These are phyloP conservation scores for Aspergillus ostianus DNA, from an alignment of 495 filamentous ascomycete species.

Conservation along the genomic window DNA sequence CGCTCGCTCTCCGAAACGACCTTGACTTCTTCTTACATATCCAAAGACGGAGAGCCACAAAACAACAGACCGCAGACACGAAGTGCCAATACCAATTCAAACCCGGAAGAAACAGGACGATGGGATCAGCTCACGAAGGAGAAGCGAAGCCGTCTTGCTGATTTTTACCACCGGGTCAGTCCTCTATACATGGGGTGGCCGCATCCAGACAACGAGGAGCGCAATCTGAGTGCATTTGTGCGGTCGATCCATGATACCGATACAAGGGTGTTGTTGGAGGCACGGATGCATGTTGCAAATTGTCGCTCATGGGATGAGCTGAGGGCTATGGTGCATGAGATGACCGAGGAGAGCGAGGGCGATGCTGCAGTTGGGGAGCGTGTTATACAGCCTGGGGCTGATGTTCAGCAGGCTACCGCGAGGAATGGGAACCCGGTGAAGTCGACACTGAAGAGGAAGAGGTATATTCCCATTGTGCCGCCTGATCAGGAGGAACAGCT, in stretches of 20 bases:
- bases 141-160: not conserved
- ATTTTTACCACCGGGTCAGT: not conserved
- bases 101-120: not conserved
- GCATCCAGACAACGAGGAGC: no score
- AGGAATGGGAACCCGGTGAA: not conserved
- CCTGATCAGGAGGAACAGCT: conserved; percentile 22
- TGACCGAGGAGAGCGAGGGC: not conserved
- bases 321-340: not conserved
- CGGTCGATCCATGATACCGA: not conserved
- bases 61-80: not conserved
- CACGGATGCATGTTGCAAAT: not conserved
- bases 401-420: not conserved
- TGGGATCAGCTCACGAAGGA: not conserved
- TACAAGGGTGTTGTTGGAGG: not conserved
- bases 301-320: not conserved
- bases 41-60: not conserved
- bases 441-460: conserved; percentile 6
- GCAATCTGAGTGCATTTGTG: not conserved
- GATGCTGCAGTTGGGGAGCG: not conserved
- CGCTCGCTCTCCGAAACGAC: conserved; percentile 7
- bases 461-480: conserved; percentile 24
- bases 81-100: not conserved
- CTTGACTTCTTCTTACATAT: not conserved
- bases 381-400: not conserved
- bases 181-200: no score